Evolutionary conservation across 768 basidiomycete genomes (phyloP).

Genomic region (Kwoniella europaea): DNA sequence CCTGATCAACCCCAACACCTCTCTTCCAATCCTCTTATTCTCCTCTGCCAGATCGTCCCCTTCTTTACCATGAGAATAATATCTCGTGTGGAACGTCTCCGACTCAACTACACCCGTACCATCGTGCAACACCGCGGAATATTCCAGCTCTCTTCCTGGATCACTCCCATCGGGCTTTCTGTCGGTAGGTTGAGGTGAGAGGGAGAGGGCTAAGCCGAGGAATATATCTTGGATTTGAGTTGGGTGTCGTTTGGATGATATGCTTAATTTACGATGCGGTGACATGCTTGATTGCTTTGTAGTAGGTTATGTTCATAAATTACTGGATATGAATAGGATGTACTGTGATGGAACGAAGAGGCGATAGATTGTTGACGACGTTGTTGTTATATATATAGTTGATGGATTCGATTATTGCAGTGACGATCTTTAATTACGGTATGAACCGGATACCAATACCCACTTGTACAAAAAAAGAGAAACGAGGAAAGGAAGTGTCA

Average conservation of each 20-base stretch:
- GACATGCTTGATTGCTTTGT: constrained; percentile 20
- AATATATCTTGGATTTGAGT: constrained; percentile 46
- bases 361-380: neutral
- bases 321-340: neutral
- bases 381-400: neutral
- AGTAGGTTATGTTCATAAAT: neutral
- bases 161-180: neutral
- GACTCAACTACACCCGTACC: constrained; percentile 48
- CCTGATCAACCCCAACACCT: constrained; percentile 31
- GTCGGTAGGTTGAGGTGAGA: constrained; percentile 18
- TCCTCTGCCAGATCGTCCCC: constrained; percentile 23
- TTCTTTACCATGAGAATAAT: constrained; percentile 14
- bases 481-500: too few species aligned
- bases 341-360: neutral
- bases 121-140: constrained; percentile 46
- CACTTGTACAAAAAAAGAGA: too few species aligned
- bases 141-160: constrained; percentile 38
- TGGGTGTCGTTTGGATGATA: constrained; percentile 29
- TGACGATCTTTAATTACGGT: too few species aligned
- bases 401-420: too few species aligned
- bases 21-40: constrained; percentile 25
- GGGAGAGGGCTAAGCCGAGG: constrained; percentile 40
- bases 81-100: constrained; percentile 36
- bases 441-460: too few species aligned
- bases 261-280: constrained; percentile 36